These are phyloP conservation scores for Westerdykella ornata DNA, from an alignment of 2,329 filamentous ascomycete genomes.

Conservation along the genomic window DNA sequence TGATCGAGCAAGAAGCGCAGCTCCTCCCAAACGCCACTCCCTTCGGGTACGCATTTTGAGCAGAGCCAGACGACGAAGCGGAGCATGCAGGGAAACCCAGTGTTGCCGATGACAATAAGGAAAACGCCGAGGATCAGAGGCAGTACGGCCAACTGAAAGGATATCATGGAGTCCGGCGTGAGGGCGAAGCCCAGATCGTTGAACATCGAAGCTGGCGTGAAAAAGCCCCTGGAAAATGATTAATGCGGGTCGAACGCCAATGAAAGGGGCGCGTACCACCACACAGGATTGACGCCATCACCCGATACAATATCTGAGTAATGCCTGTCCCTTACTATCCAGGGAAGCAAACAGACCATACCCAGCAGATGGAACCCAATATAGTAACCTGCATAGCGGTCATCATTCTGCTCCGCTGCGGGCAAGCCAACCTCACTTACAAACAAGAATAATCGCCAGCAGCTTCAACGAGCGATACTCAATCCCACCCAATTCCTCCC, in stretches of 20 bases:
- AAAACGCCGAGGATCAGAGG: constrained; percentile 73
- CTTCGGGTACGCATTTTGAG: constrained; percentile 59
- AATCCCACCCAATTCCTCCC: constrained; percentile 91
- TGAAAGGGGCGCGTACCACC: constrained; percentile 56
- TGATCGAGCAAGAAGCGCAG: constrained; percentile 87
- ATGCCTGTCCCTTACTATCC: constrained; percentile 60
- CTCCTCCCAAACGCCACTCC: constrained; percentile 77
- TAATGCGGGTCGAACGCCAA: constrained; percentile 2
- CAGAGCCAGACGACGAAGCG: constrained; percentile 84
- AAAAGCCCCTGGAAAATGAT: constrained; percentile 56
- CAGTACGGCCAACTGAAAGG: constrained; percentile 71
- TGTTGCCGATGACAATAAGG: constrained; percentile 90
- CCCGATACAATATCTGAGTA: constrained; percentile 58
- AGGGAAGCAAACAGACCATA: constrained; percentile 66
- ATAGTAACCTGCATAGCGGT: constrained; percentile 56
- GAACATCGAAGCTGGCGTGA: constrained; percentile 80
- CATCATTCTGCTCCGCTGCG: background rate
- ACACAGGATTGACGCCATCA: constrained; percentile 59
- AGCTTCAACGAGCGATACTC: constrained; percentile 91
- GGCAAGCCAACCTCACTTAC: constrained; percentile 15
- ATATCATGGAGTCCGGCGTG: constrained; percentile 88
- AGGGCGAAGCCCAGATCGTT: constrained; percentile 93
- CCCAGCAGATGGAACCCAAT: constrained; percentile 75
- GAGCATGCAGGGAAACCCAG: constrained; percentile 89
- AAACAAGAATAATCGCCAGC: constrained; percentile 66